Evolutionary conservation across 345 rosid genomes (phyloP).

Genomic region (Sonneratia alba): DNA sequence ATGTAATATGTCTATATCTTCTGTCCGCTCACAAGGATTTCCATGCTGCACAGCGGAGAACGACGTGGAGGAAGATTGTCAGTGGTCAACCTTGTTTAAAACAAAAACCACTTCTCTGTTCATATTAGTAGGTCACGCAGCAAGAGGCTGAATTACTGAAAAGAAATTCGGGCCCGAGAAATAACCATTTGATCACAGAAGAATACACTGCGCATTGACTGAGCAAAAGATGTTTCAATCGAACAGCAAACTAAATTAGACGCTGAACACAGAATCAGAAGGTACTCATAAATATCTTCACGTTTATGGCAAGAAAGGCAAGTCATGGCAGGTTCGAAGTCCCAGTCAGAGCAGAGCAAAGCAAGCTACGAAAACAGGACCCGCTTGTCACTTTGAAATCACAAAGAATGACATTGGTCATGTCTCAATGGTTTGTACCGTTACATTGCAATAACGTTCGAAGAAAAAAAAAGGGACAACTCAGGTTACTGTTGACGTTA

Average conservation of each 20-base stretch:
- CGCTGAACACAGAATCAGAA: no score
- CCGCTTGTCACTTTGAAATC: neutral
- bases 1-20: neutral
- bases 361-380: neutral
- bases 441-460: neutral
- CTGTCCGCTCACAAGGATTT: conserved; percentile 21
- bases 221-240: neutral
- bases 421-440: neutral
- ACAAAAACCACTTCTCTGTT: neutral
- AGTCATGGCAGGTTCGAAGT: neutral
- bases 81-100: neutral
- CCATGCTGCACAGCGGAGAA: conserved; percentile 7
- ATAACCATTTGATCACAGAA: neutral
- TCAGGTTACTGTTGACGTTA: neutral
- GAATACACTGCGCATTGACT: neutral
- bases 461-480: neutral
- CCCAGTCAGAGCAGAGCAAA: neutral
- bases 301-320: neutral
- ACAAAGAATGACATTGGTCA: neutral
- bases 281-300: no score
- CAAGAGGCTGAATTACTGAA: neutral
- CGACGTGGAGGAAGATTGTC: neutral
- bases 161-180: neutral
- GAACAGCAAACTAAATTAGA: no score
- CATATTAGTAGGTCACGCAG: neutral